phyloP scores from a whole-genome alignment of 139 green algal species.

The Chlamydomonas applanata region DNA sequence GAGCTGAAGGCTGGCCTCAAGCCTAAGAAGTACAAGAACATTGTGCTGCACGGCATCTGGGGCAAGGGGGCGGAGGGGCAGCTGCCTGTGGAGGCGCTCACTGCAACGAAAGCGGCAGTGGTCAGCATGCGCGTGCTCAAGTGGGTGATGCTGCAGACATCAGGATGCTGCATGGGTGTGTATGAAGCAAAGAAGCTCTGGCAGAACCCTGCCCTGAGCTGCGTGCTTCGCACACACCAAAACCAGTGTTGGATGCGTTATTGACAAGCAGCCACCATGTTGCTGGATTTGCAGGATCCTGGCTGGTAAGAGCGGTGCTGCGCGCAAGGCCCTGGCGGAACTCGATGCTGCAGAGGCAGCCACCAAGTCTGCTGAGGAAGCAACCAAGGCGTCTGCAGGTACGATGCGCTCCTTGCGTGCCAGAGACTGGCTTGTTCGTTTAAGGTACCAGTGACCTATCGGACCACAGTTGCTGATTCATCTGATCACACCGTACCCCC shows the following conservation, averaged over 20 bases:
- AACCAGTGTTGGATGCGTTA: too few species aligned
- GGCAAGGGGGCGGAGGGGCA: constrained; percentile 37
- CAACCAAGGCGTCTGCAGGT: constrained; percentile 1
- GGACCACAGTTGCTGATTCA: too few species aligned
- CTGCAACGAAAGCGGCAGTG: constrained; percentile 28
- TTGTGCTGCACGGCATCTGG: constrained; percentile 79
- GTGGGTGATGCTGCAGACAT: constrained; percentile 5
- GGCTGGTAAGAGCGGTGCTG: constrained; percentile 79
- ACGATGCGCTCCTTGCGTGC: not conserved
- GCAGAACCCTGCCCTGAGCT: too few species aligned
- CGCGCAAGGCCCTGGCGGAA: constrained; percentile 53
- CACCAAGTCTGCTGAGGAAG: constrained; percentile 5
- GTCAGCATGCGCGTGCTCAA: constrained; percentile 40
- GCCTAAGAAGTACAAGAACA: constrained; percentile 36
- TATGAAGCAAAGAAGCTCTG: too few species aligned
- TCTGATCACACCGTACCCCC: too few species aligned
- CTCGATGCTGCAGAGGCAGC: constrained; percentile 6
- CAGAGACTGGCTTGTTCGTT: too few species aligned
- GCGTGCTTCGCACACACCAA: too few species aligned
- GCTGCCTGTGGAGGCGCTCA: constrained; percentile 55
- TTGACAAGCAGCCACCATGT: not conserved
- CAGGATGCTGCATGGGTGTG: too few species aligned
- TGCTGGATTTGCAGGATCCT: constrained; percentile 34
- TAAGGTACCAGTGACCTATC: too few species aligned
- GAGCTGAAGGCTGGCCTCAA: constrained; percentile 12